phyloP scores from a whole-genome alignment of 805 yeast genomes.

The Saccharomycopsis sp. region DNA sequence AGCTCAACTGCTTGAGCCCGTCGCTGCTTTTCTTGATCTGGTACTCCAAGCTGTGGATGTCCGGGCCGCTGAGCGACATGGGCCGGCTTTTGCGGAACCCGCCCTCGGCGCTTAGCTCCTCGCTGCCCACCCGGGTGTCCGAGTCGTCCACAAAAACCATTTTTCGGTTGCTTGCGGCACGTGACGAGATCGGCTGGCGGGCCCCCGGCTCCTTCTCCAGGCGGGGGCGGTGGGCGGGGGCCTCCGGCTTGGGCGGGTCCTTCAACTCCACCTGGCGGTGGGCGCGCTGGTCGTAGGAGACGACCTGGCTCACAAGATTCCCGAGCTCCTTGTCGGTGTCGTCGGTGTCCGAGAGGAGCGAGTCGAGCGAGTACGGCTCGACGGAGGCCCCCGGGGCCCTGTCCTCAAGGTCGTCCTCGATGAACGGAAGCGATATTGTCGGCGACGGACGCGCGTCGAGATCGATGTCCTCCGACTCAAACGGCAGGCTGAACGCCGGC shows the following conservation, averaged over 20 bases:
- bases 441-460: constrained; percentile 9
- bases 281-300: constrained; percentile 1
- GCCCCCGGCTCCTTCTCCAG: neutral
- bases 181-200: constrained; percentile 5
- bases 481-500: constrained; percentile 15
- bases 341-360: neutral
- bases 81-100: neutral
- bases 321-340: neutral
- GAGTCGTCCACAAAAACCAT: constrained; percentile 17
- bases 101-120: neutral
- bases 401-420: neutral
- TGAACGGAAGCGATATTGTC: neutral
- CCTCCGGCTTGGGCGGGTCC: constrained; percentile 10
- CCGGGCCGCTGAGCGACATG: neutral
- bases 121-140: neutral
- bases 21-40: constrained; percentile 10
- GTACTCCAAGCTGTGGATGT: neutral
- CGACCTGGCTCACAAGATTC: constrained; percentile 7
- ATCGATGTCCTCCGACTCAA: constrained; percentile 17
- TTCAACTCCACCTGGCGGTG: constrained; percentile 1
- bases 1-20: constrained; percentile 11
- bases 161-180: constrained; percentile 14
- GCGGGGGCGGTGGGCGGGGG: neutral
- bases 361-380: constrained; percentile 2
- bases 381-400: neutral